A percentile compares a stretch with the other conserved stretches of the same genome.
Evolutionary conservation across 495 filamentous ascomycete genomes (phyloP).

Genomic region (Friedmanniomyces simplex): DNA sequence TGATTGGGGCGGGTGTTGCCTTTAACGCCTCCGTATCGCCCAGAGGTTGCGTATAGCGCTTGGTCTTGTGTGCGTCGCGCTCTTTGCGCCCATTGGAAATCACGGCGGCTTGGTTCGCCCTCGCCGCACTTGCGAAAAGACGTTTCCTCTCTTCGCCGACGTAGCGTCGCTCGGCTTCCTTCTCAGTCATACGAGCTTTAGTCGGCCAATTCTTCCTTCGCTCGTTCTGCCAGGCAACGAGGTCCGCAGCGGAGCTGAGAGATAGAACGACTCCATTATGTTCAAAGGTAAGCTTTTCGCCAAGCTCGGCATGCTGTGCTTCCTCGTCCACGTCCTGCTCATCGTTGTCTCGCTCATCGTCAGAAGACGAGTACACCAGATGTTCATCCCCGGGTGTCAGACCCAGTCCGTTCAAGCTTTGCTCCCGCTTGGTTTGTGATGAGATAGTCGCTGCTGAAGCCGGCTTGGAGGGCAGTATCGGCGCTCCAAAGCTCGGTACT

Average conservation of each 20-base stretch:
- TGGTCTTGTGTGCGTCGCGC: not conserved
- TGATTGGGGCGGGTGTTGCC: no score
- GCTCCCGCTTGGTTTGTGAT: conserved; percentile 1
- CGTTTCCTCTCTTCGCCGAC: conserved; percentile 13
- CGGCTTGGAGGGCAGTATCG: conserved; percentile 53
- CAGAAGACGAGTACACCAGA: conserved; percentile 17
- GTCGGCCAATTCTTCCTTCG: conserved; percentile 72
- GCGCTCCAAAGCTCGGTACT: conserved; percentile 52
- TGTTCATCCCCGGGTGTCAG: conserved; percentile 65
- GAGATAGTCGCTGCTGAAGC: conserved; percentile 28
- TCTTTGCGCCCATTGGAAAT: not conserved
- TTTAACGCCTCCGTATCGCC: not conserved
- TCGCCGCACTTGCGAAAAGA: conserved; percentile 7
- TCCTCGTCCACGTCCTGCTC: conserved; percentile 67
- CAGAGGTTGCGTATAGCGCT: not conserved
- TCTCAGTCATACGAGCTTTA: conserved; percentile 47
- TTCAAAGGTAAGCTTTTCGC: conserved; percentile 24
- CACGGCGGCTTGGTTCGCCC: not conserved
- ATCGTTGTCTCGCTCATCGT: conserved; percentile 55
- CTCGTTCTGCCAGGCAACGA: conserved; percentile 71
- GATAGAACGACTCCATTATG: conserved; percentile 27
- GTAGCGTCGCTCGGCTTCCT: conserved; percentile 18
- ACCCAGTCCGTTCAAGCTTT: conserved; percentile 41
- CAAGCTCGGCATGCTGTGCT: conserved; percentile 37
- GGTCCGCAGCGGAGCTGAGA: conserved; percentile 50